Evolutionary conservation across 2,329 filamentous ascomycete species (phyloP), one percentile per base, ranked within the genome.

Genomic region (Pseudopyrenochaeta lycopersici): DNA sequence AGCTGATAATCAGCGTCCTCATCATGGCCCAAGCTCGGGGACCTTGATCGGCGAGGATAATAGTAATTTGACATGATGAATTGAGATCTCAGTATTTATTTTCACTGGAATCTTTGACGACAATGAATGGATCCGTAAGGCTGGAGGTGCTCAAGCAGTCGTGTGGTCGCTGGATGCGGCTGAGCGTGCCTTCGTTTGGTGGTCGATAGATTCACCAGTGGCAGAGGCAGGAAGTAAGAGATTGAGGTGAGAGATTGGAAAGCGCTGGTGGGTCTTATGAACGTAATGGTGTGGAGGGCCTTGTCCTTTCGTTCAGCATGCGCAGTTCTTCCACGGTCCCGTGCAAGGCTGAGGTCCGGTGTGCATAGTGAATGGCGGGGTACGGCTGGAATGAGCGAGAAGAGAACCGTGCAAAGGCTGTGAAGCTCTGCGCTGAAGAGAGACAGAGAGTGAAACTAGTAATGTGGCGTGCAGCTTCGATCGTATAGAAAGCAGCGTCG

Each of bases 1-100:
- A 49, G 14, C 20, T 30, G 40, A 21, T 31, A 41, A 18, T 53
- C 50, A 17, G 32, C 11, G 21, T 53, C 39, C 7, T 53, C 50
- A 12, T 48, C 32, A 38, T 42, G 40, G 14, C n/a, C 23, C 15
- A 18, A 14, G 40, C 14, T 42, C 3, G 40, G 40, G 12, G n/a
- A 27, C 14, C 9, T 42, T 11, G 18, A 5, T 12, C 11, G 36
- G 23, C 10, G n/a, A 10, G 17, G 20, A 10, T 30, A 12, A 12
- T 42, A 5, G 27, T 18, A 10, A 9, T n/a, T 7, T 30, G 40
- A 30, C 40, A 42, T 42, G 39, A 11, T 30, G 21, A n/a, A 21
- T 14, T 30, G n/a, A 17, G 27, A n/a, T 17, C 23, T 27, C 9
- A 27, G 23, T 27, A 4, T 27, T 27, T 4, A 9, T 27, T 27